Evolutionary conservation across 495 filamentous ascomycete genomes (phyloP), one percentile per base, ranked within the genome.

Genomic region (Wilcoxina mikolae): DNA sequence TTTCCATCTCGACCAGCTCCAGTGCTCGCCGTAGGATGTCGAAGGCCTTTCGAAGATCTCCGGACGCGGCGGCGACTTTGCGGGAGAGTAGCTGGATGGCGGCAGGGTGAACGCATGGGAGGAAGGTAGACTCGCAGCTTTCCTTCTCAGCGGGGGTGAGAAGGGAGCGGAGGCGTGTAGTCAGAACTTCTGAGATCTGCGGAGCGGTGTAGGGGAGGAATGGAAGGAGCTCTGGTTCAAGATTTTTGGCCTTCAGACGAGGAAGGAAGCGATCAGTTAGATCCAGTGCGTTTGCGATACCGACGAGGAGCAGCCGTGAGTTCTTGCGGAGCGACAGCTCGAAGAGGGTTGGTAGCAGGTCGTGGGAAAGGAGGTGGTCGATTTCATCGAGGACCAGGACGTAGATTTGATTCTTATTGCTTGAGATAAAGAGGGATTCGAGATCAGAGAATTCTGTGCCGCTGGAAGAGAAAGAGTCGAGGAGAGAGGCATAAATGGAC

Each of bases 261-360:
- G 93, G 91, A 17, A 99, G 78, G 56, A 95, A 94, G 18, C 93
- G 85, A 63, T 95, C 89, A 0, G 93, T 95, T 38, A 99, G 70
- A 63, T 99, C 91, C 51, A 99, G 75, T 1, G 91, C 93, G 61
- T 99, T 99, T 47, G 91, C 93, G 62, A 99, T 95, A 35, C 91
- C 91, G 35, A 99, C 76, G 23, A 96, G 69, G 22, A 90, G 70
- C 1, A 99, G 78, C 9, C 78, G 79, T 2, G 90, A 95, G 3
- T 77, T 77, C 51, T 73, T 75, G 20, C 83, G 76, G 55, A 96
- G 71, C 12, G 93, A 89, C 87, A 87, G 95, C 60, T 94, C 87
- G 56, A 99, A 96, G 28, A 99, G 69, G 25, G 79, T 83, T 68
- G 95, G 93, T 15, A 99, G 74, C 33, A 88, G 78, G 63, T 95